Conservation (phyloP, 169 alveolate species). For the Theileria equi region DNA sequence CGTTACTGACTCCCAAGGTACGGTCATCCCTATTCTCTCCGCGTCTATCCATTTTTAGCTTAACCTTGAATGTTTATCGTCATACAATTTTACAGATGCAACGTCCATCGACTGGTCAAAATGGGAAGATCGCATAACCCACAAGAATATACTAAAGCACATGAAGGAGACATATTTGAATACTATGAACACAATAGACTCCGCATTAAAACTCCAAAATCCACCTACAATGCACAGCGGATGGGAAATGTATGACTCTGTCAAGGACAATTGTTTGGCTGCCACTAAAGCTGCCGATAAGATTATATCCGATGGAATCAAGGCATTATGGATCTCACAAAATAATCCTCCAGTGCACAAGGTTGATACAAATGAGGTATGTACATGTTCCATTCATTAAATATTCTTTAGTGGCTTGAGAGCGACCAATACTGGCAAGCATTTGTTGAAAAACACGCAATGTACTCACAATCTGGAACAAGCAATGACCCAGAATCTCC, state of each 20-base stretch:
- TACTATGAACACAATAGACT: constrained; percentile 36
- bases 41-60: too few relatives aligned
- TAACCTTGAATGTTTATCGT: too few relatives aligned
- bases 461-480: constrained; percentile 64
- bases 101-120: constrained; percentile 63
- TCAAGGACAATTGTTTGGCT: constrained; percentile 48
- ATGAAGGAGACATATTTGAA: constrained; percentile 52
- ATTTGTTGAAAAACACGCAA: constrained; percentile 80
- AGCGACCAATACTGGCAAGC: constrained; percentile 87
- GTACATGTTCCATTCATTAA: too few relatives aligned
- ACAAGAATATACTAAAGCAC: constrained; percentile 42
- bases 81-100: too few relatives aligned
- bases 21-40: too few relatives aligned
- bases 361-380: constrained; percentile 75
- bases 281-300: constrained; percentile 70
- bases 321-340: constrained; percentile 80
- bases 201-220: neutral
- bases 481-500: constrained; percentile 71
- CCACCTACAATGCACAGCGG: constrained; percentile 14
- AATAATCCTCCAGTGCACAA: constrained; percentile 78
- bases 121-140: constrained; percentile 60
- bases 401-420: constrained; percentile 77
- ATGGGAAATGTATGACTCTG: constrained; percentile 59
- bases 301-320: constrained; percentile 78
- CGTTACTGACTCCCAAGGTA: too few relatives aligned